These are phyloP conservation scores for Phyllachora maydis DNA, from an alignment of 2,329 filamentous ascomycete genomes.

Conservation along the genomic window DNA sequence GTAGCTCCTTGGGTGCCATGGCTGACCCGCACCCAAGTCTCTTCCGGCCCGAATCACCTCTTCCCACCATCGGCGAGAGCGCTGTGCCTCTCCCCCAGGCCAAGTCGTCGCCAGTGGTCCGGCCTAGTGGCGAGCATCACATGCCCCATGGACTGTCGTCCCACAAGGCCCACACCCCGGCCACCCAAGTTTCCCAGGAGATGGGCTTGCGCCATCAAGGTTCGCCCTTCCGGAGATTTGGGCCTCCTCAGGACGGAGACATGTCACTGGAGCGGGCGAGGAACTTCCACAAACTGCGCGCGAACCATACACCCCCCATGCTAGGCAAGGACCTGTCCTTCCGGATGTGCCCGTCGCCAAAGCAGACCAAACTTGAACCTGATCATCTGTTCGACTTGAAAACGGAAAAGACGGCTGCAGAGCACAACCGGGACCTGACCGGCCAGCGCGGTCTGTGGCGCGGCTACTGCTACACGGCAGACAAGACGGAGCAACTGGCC, in stretches of 20 bases:
- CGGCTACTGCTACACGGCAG: slow-evolving; percentile 38
- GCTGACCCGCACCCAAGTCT: slow-evolving; percentile 12
- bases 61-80: slow-evolving; percentile 10
- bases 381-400: slow-evolving; percentile 40
- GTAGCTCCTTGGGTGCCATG: slow-evolving; percentile 8
- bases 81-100: slow-evolving; percentile 7
- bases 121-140: slow-evolving; percentile 10
- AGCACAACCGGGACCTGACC: slow-evolving; percentile 30
- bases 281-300: slow-evolving; percentile 26
- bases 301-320: slow-evolving; percentile 58
- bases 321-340: slow-evolving; percentile 65
- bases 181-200: slow-evolving; percentile 17
- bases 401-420: slow-evolving; percentile 19
- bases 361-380: slow-evolving; percentile 66
- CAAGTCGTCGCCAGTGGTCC: slow-evolving; percentile 7
- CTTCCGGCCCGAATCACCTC: slow-evolving; percentile 9
- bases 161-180: slow-evolving; percentile 9
- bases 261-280: slow-evolving; percentile 19
- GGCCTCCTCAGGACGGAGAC: slow-evolving; percentile 25
- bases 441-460: slow-evolving; percentile 54
- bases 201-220: slow-evolving; percentile 15
- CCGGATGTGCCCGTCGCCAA: slow-evolving; percentile 63
- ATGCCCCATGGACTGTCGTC: slow-evolving; percentile 12
- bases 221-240: slow-evolving; percentile 11
- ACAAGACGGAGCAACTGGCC: slow-evolving; percentile 15